phyloP scores from a whole-genome alignment of 2,329 filamentous ascomycete species.

The Botrytis porri region DNA sequence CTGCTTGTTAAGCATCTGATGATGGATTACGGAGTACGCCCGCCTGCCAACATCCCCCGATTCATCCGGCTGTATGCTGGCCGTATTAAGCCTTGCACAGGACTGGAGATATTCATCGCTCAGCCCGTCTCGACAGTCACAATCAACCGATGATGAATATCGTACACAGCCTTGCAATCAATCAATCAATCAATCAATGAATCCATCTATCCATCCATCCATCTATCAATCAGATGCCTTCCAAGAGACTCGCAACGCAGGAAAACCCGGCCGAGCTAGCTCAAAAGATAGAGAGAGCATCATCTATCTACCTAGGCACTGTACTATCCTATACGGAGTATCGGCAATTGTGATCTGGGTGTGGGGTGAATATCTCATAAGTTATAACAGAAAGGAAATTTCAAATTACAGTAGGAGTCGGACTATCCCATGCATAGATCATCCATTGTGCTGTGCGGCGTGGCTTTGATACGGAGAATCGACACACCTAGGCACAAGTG shows the following conservation, averaged over 20 bases:
- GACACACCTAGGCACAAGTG: background rate
- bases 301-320: accelerated
- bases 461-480: slow-evolving; percentile 9
- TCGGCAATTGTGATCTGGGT: slow-evolving; percentile 2
- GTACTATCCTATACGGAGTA: background rate
- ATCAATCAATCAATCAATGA: too few species aligned
- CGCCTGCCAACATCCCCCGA: background rate
- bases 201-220: too few species aligned
- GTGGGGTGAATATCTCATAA: slow-evolving; percentile 10
- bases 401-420: slow-evolving; percentile 6
- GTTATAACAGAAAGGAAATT: slow-evolving; percentile 23
- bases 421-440: slow-evolving; percentile 27
- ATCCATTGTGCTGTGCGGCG: slow-evolving; percentile 28
- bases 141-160: background rate
- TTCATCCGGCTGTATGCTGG: slow-evolving; percentile 12
- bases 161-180: slow-evolving; percentile 16
- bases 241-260: background rate
- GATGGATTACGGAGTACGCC: background rate
- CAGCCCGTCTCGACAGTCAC: slow-evolving; percentile 6
- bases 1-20: background rate
- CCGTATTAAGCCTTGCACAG: slow-evolving; percentile 2
- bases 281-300: background rate
- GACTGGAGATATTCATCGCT: background rate
- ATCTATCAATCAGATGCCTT: background rate
- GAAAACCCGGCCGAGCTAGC: background rate